Conservation (phyloP, 306 rosid genomes). For the Malus orientalis region DNA sequence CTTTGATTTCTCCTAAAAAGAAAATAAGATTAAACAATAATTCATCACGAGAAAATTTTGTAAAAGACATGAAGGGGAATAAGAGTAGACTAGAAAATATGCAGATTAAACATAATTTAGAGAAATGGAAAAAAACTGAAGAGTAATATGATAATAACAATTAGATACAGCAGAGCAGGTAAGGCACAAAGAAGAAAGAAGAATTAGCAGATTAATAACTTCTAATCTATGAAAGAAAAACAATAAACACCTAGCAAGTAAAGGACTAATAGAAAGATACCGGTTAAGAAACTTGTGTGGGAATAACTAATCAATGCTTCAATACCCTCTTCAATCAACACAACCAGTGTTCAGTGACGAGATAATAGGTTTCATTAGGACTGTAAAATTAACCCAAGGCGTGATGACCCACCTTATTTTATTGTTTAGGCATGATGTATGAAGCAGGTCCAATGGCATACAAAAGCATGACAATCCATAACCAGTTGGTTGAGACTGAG, state of each 20-base stretch:
- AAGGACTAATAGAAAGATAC: neutral
- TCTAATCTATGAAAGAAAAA: neutral
- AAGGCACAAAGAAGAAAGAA: neutral
- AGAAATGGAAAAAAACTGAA: neutral
- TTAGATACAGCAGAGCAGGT: neutral
- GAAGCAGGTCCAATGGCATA: neutral
- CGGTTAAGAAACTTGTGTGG: neutral
- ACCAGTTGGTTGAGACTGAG: neutral
- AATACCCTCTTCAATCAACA: neutral
- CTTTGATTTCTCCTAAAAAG: conserved; percentile 56
- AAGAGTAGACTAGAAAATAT: neutral
- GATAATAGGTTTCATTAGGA: neutral
- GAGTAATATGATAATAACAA: neutral
- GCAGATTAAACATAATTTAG: neutral
- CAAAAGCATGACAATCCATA: neutral
- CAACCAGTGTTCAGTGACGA: neutral
- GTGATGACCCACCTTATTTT: neutral
- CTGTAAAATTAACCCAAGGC: neutral
- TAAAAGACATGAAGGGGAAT: neutral
- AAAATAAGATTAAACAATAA: neutral
- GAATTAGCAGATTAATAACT: neutral
- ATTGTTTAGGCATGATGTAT: neutral
- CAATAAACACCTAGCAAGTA: neutral
- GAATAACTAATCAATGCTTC: neutral
- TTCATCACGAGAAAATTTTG: neutral